These are phyloP conservation scores for Metarhizium sp. DNA, from an alignment of 2,329 filamentous ascomycete species.

Conservation along the genomic window DNA sequence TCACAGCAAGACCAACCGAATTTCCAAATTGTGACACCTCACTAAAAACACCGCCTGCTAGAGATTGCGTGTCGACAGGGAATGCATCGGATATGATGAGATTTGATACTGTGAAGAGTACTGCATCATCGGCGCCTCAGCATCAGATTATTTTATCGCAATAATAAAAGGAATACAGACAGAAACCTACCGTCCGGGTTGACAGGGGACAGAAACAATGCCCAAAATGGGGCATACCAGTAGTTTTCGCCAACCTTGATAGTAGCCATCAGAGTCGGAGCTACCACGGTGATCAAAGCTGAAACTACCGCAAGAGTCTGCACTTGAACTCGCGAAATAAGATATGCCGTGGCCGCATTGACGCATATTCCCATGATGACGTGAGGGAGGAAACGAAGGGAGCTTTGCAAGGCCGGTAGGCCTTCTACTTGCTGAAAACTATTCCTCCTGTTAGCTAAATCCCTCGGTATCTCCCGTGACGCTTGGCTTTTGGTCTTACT, in stretches of 20 bases:
- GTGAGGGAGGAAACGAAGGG: too few relatives aligned
- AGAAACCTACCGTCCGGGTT: too few relatives aligned
- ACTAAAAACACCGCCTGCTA: constrained; percentile 53
- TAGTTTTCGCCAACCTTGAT: constrained; percentile 26
- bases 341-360: constrained; percentile 32
- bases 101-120: constrained; percentile 13
- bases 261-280: constrained; percentile 46
- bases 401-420: too few relatives aligned
- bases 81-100: constrained; percentile 47
- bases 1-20: constrained; percentile 28
- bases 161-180: too few relatives aligned
- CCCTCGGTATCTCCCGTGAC: neutral
- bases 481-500: constrained; percentile 20
- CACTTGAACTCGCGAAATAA: constrained; percentile 29
- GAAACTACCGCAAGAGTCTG: constrained; percentile 18
- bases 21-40: constrained; percentile 41
- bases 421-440: constrained; percentile 16
- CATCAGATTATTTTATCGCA: too few relatives aligned
- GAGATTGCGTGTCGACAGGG: constrained; percentile 41
- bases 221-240: too few relatives aligned
- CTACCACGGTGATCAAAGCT: constrained; percentile 32
- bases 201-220: too few relatives aligned
- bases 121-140: too few relatives aligned
- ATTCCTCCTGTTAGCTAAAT: neutral
- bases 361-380: constrained; percentile 22